phyloP scores from a whole-genome alignment of 2,329 filamentous ascomycete genomes.

The Colletotrichum ledebouriae region DNA sequence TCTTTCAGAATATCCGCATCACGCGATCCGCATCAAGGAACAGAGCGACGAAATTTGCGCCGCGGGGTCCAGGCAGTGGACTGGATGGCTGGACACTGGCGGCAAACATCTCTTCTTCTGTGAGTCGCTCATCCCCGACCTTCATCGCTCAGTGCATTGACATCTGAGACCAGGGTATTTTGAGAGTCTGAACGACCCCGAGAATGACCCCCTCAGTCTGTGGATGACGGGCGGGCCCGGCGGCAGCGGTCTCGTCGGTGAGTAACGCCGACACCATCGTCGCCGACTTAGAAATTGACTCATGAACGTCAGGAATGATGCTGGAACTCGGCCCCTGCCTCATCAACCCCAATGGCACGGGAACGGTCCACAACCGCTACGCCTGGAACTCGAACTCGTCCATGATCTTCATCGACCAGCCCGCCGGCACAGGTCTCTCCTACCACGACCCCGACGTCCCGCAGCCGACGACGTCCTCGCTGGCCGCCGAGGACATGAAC shows the following conservation, averaged over 20 bases:
- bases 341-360: conserved; percentile 35
- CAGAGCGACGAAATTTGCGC: conserved; percentile 47
- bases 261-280: neutral
- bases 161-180: conserved; percentile 44
- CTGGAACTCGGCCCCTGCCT: conserved; percentile 42
- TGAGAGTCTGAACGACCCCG: conserved; percentile 47
- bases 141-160: neutral
- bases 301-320: conserved; percentile 28
- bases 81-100: conserved; percentile 47
- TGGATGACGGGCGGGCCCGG: conserved; percentile 74
- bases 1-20: conserved; percentile 39
- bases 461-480: conserved; percentile 54
- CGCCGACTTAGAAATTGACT: neutral
- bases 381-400: conserved; percentile 45
- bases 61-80: conserved; percentile 47
- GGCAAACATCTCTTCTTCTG: conserved; percentile 45
- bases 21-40: conserved; percentile 47
- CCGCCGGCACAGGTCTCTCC: conserved; percentile 72
- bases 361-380: conserved; percentile 40
- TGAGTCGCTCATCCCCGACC: neutral
- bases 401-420: conserved; percentile 62
- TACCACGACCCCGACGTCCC: conserved; percentile 48
- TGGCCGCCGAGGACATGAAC: conserved; percentile 62
- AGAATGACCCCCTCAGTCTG: conserved; percentile 59
- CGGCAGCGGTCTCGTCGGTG: conserved; percentile 64